phyloP scores from a whole-genome alignment of 176 grass and related monocot species.

The Eragrostis nindensis region DNA sequence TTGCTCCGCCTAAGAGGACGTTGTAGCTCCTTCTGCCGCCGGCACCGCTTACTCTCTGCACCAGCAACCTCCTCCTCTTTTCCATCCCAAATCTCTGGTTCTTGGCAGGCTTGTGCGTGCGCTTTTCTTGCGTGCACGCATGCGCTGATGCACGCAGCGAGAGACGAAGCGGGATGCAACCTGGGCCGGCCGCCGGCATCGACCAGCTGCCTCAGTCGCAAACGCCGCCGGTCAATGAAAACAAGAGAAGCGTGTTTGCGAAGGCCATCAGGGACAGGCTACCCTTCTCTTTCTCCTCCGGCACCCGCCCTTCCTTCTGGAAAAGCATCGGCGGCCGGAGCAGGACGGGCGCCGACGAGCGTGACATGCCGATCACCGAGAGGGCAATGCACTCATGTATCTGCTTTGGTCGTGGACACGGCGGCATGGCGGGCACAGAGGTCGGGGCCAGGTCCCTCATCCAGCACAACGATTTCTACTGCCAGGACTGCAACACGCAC shows the following conservation, averaged over 20 bases:
- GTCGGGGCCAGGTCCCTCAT: constrained; percentile 29
- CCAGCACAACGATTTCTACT: constrained; percentile 64
- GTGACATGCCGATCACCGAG: neutral
- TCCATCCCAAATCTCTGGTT: neutral
- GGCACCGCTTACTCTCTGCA: constrained; percentile 1
- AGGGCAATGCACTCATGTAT: neutral
- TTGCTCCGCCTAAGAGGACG: neutral
- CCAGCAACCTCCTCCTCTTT: neutral
- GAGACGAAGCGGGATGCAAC: neutral
- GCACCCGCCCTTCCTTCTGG: constrained; percentile 30
- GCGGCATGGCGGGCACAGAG: neutral
- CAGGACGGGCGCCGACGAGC: neutral
- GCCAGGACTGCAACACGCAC: constrained; percentile 55
- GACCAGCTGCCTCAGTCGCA: neutral
- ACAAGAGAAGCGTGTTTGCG: neutral
- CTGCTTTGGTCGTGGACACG: neutral
- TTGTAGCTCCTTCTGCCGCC: neutral
- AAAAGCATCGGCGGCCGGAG: constrained; percentile 15
- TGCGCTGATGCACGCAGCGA: neutral
- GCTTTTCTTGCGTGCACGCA: neutral
- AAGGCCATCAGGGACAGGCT: constrained; percentile 31
- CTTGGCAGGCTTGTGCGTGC: neutral
- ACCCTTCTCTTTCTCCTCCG: neutral
- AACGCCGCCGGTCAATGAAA: neutral
- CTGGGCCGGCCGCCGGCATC: neutral